These are phyloP conservation scores for Chlamydomonas eustigma DNA, from an alignment of 139 green algal genomes.

Conservation along the genomic window DNA sequence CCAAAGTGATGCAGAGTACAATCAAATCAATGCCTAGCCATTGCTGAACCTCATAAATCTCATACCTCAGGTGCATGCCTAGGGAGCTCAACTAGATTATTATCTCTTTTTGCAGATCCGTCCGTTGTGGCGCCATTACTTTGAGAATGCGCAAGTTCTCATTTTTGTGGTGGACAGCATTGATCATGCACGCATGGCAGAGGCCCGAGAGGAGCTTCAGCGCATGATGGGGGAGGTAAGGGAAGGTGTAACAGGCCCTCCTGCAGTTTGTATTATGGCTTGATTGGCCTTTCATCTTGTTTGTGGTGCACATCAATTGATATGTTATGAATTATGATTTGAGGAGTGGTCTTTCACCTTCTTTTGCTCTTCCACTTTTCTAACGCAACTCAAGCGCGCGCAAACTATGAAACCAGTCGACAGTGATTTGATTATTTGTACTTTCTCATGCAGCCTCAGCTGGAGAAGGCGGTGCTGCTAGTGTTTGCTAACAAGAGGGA, in stretches of 20 bases:
- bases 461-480: constrained; percentile 88
- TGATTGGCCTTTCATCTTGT: too few species aligned
- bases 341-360: neutral
- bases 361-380: neutral
- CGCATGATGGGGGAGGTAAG: constrained; percentile 9
- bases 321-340: neutral
- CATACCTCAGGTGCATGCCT: too few species aligned
- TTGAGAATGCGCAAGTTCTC: constrained; percentile 29
- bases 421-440: too few species aligned
- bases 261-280: neutral
- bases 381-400: too few species aligned
- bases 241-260: neutral
- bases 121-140: constrained; percentile 44
- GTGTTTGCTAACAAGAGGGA: constrained; percentile 99
- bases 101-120: constrained; percentile 18
- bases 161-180: constrained; percentile 40
- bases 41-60: neutral
- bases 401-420: too few species aligned
- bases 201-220: constrained; percentile 72
- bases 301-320: too few species aligned
- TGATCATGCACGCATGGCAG: constrained; percentile 83
- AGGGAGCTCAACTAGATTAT: too few species aligned
- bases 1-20: neutral
- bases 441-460: neutral
- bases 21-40: neutral